phyloP scores from a whole-genome alignment of 2,329 filamentous ascomycete species.

The Pseudogymnoascus sp. region DNA sequence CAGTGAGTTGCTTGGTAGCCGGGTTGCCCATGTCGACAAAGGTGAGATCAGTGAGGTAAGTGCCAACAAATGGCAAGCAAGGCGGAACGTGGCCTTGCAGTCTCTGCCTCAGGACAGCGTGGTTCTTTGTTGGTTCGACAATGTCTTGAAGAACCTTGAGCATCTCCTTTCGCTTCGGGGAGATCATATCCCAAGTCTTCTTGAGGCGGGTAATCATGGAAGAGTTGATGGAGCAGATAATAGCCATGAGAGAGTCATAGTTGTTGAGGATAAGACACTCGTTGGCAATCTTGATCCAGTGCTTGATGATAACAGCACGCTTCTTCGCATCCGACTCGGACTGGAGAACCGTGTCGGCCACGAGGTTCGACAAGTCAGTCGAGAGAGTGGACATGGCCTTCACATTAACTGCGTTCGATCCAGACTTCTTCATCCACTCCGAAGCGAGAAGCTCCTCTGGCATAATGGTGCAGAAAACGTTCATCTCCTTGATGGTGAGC shows the following conservation, averaged over 20 bases:
- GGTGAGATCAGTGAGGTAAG: slow-evolving; percentile 91
- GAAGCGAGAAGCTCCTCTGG: slow-evolving; percentile 86
- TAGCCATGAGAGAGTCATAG: slow-evolving; percentile 94
- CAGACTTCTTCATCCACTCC: slow-evolving; percentile 88
- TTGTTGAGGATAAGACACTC: slow-evolving; percentile 87
- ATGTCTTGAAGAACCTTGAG: slow-evolving; percentile 75
- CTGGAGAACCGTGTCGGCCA: slow-evolving; percentile 85
- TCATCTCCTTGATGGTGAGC: slow-evolving; percentile 85
- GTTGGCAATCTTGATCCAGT: slow-evolving; percentile 93
- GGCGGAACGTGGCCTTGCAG: slow-evolving; percentile 83
- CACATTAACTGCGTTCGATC: slow-evolving; percentile 75
- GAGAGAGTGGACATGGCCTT: slow-evolving; percentile 89
- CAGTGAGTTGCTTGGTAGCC: slow-evolving; percentile 67
- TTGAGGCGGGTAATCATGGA: slow-evolving; percentile 83
- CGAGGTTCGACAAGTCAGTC: slow-evolving; percentile 85
- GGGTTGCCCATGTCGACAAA: slow-evolving; percentile 95
- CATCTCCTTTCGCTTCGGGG: slow-evolving; percentile 71
- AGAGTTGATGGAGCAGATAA: slow-evolving; percentile 87
- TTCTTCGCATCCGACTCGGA: slow-evolving; percentile 80
- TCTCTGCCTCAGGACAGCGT: slow-evolving; percentile 74
- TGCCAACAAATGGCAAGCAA: slow-evolving; percentile 90
- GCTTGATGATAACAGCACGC: slow-evolving; percentile 82
- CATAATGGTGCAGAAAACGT: slow-evolving; percentile 83
- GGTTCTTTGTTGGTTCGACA: slow-evolving; percentile 85
- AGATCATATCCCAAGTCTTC: slow-evolving; percentile 87